These are phyloP conservation scores for Xylariaceae sp. DNA, from an alignment of 2,329 filamentous ascomycete genomes.

Conservation along the genomic window DNA sequence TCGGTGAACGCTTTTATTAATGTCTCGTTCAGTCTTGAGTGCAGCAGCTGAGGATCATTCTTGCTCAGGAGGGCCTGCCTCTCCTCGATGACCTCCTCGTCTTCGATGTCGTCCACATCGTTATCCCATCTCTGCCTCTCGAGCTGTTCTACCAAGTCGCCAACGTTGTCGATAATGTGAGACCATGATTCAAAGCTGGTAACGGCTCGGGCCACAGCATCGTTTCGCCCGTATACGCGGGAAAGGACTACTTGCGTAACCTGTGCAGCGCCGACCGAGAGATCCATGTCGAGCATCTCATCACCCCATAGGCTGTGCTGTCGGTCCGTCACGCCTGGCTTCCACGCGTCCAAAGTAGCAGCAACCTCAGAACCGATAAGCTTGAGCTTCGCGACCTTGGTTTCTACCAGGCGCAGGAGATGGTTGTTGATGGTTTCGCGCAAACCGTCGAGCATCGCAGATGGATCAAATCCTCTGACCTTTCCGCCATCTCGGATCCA, in stretches of 20 bases:
- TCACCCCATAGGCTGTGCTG: slow-evolving; percentile 62
- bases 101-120: slow-evolving; percentile 66
- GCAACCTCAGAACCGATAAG: slow-evolving; percentile 61
- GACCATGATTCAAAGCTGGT: slow-evolving; percentile 68
- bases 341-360: slow-evolving; percentile 56
- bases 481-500: slow-evolving; percentile 68
- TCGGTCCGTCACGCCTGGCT: slow-evolving; percentile 44
- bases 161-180: slow-evolving; percentile 62
- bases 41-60: slow-evolving; percentile 62
- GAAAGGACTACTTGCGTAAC: slow-evolving; percentile 68
- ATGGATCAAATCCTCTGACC: slow-evolving; percentile 60
- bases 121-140: slow-evolving; percentile 69
- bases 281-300: slow-evolving; percentile 58
- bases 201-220: slow-evolving; percentile 57
- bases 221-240: slow-evolving; percentile 66
- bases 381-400: slow-evolving; percentile 58
- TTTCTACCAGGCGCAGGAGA: slow-evolving; percentile 57
- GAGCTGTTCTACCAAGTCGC: slow-evolving; percentile 58
- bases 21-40: slow-evolving; percentile 51
- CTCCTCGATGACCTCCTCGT: slow-evolving; percentile 63
- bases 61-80: slow-evolving; percentile 63
- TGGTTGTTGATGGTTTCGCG: slow-evolving; percentile 64
- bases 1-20: slow-evolving; percentile 52
- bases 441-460: slow-evolving; percentile 62
- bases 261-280: slow-evolving; percentile 56